A percentile compares a stretch with the other conserved stretches of the same genome.
phyloP scores from a whole-genome alignment of 441 rosid genomes.

The Gossypium schwendimanii region DNA sequence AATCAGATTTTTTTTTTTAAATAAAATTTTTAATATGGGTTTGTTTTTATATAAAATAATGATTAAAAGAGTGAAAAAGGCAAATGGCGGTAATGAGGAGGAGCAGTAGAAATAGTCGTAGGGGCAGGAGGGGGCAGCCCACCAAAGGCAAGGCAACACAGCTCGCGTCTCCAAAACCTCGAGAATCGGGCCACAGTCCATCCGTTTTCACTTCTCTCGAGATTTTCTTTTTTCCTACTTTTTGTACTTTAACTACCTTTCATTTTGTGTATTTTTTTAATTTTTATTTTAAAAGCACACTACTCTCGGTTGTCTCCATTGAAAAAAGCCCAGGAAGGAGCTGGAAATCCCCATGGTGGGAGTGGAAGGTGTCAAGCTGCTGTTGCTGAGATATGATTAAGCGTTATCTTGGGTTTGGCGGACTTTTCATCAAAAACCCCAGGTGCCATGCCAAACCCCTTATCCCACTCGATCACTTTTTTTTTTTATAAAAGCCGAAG shows the following conservation, averaged over 20 bases:
- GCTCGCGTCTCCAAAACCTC: neutral
- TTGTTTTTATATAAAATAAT: too few relatives aligned
- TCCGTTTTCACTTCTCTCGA: slow-evolving; percentile 22
- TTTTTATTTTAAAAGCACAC: neutral
- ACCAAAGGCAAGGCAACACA: neutral
- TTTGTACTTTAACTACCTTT: neutral
- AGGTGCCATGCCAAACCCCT: slow-evolving; percentile 18
- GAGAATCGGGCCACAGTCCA: slow-evolving; percentile 20
- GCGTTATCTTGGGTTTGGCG: slow-evolving; percentile 10
- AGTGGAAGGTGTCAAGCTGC: neutral
- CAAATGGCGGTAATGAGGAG: neutral
- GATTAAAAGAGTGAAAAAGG: neutral
- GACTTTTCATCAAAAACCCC: slow-evolving; percentile 13
- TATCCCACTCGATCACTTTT: slow-evolving; percentile 14
- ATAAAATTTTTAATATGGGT: too few relatives aligned
- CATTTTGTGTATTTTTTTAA: neutral
- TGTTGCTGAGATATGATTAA: slow-evolving; percentile 3
- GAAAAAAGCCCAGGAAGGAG: neutral
- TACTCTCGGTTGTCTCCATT: neutral
- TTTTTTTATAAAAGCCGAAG: neutral
- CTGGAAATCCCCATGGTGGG: slow-evolving; percentile 14
- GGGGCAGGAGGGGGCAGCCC: neutral
- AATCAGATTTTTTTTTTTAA: too few relatives aligned
- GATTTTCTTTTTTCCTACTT: slow-evolving; percentile 12
- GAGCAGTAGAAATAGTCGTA: neutral